A percentile compares a stretch with the other conserved stretches of the same genome.
phyloP scores from a whole-genome alignment of 164 flowering plant species.

The Nelumbo lutea region DNA sequence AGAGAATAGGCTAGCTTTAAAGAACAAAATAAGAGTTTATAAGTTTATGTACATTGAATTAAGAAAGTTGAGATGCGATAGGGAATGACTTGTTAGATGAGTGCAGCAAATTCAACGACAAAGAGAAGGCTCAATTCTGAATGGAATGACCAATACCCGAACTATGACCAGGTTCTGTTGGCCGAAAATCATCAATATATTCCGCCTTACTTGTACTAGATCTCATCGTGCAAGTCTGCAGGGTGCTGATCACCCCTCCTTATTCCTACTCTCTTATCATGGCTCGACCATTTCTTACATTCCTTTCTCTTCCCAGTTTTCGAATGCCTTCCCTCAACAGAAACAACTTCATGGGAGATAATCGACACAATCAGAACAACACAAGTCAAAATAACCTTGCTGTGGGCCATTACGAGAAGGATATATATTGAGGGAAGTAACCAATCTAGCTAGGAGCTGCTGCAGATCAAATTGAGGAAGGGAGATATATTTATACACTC shows the following conservation, averaged over 20 bases:
- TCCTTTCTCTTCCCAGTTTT: neutral
- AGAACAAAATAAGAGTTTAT: too few relatives aligned
- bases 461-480: too few relatives aligned
- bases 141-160: conserved; percentile 33
- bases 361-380: neutral
- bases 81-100: neutral
- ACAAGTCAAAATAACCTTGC: neutral
- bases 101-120: neutral
- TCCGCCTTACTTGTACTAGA: conserved; percentile 3
- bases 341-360: neutral
- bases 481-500: too few relatives aligned
- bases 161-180: conserved; percentile 35
- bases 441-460: too few relatives aligned
- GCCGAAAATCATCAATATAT: conserved; percentile 24
- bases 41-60: too few relatives aligned
- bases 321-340: conserved; percentile 6
- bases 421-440: too few relatives aligned
- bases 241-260: neutral
- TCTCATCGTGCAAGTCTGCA: neutral
- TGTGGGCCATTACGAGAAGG: neutral
- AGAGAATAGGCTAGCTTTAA: too few relatives aligned
- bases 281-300: neutral
- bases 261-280: neutral
- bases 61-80: too few relatives aligned
- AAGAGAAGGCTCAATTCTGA: conserved; percentile 6